These are phyloP conservation scores for Quercus glauca DNA, from an alignment of 306 rosid species.

Conservation along the genomic window DNA sequence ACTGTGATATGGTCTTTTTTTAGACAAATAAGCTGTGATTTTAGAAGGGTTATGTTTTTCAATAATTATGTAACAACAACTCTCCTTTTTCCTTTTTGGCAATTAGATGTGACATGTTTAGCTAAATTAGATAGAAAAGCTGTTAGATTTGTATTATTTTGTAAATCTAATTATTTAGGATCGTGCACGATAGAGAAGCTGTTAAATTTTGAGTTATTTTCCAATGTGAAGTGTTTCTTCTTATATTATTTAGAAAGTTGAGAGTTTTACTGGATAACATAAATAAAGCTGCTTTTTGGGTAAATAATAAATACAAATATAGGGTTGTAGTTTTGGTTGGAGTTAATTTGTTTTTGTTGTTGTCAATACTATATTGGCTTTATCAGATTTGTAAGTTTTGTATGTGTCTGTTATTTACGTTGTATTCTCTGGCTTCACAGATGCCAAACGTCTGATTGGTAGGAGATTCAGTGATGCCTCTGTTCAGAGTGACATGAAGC, in stretches of 20 bases:
- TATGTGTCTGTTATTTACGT: neutral
- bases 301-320: neutral
- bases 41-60: neutral
- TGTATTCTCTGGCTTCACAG: conserved; percentile 19
- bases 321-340: neutral
- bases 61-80: no score
- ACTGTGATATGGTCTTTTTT: neutral
- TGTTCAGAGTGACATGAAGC: conserved; percentile 63
- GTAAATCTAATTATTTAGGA: neutral
- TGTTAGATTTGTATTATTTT: neutral
- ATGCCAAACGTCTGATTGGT: conserved; percentile 71
- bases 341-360: no score
- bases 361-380: neutral
- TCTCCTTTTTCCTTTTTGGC: no score
- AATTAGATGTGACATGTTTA: neutral
- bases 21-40: neutral
- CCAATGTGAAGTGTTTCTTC: no score
- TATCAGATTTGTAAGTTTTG: neutral
- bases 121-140: neutral
- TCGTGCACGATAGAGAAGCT: neutral
- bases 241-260: neutral
- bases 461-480: conserved; percentile 47
- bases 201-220: no score
- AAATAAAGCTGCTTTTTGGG: neutral
- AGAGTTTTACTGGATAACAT: neutral